Percentiles rank a stretch among this genome's conserved stretches.
Evolutionary conservation across 2,329 filamentous ascomycete species (phyloP).

Genomic region (Colletotrichum lindemuthianum): DNA sequence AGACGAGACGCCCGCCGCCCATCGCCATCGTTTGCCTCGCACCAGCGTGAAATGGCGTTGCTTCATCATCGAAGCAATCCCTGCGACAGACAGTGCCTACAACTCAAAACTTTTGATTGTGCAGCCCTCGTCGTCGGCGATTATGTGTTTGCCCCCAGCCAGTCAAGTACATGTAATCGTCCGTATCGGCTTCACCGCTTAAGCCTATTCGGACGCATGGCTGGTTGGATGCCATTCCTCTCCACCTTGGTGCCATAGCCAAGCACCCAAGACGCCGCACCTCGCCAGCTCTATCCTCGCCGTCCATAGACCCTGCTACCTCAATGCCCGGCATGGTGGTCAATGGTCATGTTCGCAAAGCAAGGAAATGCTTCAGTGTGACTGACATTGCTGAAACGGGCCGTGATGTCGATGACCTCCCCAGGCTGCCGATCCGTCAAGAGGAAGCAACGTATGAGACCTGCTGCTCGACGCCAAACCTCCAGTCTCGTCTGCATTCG

Average conservation of each 20-base stretch:
- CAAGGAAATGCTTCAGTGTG: no score
- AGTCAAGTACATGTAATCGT: slow-evolving; percentile 5
- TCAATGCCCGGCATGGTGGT: not conserved
- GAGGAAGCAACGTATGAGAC: no score
- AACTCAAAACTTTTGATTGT: not conserved
- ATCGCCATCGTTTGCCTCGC: not conserved
- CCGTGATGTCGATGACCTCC: no score
- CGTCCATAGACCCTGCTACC: not conserved
- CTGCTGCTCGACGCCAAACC: no score
- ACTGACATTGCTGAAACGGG: no score
- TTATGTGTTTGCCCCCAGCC: not conserved
- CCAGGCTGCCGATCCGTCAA: no score
- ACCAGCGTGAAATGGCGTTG: not conserved
- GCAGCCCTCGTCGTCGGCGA: slow-evolving; percentile 1
- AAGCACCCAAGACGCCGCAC: slow-evolving; percentile 28
- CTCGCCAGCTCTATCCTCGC: not conserved
- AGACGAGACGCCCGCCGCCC: slow-evolving; percentile 18
- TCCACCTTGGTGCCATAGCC: slow-evolving; percentile 24
- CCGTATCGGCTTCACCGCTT: slow-evolving; percentile 24
- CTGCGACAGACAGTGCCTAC: slow-evolving; percentile 7
- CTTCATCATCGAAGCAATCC: not conserved
- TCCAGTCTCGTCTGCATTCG: no score
- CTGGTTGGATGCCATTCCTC: slow-evolving; percentile 17
- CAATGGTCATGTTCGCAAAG: not conserved
- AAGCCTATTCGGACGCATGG: slow-evolving; percentile 23